Base-by-base conservation (phyloP, 345 rosid species). In the Odontarrhena argentea region DNA sequence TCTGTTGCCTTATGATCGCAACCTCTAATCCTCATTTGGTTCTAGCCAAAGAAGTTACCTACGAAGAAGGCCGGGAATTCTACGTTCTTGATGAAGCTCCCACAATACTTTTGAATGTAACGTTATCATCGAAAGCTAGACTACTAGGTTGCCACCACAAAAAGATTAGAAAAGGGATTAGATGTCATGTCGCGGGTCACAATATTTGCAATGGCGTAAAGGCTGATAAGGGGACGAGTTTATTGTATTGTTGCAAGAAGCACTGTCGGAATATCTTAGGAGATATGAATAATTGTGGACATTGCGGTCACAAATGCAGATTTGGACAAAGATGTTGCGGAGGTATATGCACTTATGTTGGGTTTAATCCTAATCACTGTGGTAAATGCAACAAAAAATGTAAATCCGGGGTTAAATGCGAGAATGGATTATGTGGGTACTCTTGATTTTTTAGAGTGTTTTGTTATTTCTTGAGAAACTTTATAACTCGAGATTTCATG, bases 221-320 rank as follows among this genome's bases (percentile, higher is more conserved):
- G 0, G 89, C 86, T 0, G 85, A 86, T 80, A 82, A 85, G 0
- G 88, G 92, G 44, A 86, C 86, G 1, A 66, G 81, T 59, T 63
- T 82, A 28, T 73, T 90, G 22, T 44, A 77, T n/a, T 91, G 97
- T 44, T 91, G 97, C 83, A 84, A 84, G 85, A 81, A 9, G 10
- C 95, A 86, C 68, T 90, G 95, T 69, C 63, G 87, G 5, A 82
- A 87, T 46, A 61, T 81, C 26, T 75, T 76, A 6, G 64, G 86
- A 4, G 95, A 87, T 70, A 6, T 14, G 83, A 81, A 86, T 68
- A 81, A 87, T 66, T 86, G 95, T 8, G 89, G 92, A 1, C 9
- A 6, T 6, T 87, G 97, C 8, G 84, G 85, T 8, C 62, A 57
- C 14, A 82, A 79, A 69, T 87, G 94, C 76, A 60, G 13, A 12